A percentile compares a stretch with the other conserved stretches of the same genome.
phyloP scores from a whole-genome alignment of 345 rosid species.

The Populus ilicifolia region DNA sequence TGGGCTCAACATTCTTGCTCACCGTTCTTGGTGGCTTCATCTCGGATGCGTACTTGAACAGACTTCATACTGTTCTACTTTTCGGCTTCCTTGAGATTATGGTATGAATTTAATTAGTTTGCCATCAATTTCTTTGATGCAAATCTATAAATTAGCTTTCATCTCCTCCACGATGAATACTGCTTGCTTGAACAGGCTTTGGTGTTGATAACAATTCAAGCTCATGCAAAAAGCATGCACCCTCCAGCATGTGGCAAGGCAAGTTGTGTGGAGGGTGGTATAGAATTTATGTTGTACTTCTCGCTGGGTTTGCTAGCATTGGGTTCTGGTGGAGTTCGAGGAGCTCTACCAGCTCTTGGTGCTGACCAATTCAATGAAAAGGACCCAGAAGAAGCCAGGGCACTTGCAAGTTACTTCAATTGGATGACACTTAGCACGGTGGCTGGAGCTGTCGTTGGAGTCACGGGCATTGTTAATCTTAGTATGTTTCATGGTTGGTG shows the following conservation, averaged over 20 bases:
- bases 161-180: too few species aligned
- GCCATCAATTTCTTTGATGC: too few species aligned
- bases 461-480: slow-evolving; percentile 44
- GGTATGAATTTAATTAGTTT: slow-evolving; percentile 16
- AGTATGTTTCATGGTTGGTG: slow-evolving; percentile 37
- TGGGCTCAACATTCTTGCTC: slow-evolving; percentile 57
- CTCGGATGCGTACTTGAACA: slow-evolving; percentile 45
- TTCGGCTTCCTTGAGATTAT: slow-evolving; percentile 42
- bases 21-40: slow-evolving; percentile 53
- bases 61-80: slow-evolving; percentile 32
- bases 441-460: slow-evolving; percentile 42
- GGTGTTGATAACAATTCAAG: slow-evolving; percentile 51
- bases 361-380: slow-evolving; percentile 51
- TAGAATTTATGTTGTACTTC: slow-evolving; percentile 33
- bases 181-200: slow-evolving; percentile 27
- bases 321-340: slow-evolving; percentile 42
- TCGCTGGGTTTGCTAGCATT: slow-evolving; percentile 38
- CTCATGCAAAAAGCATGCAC: slow-evolving; percentile 34
- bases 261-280: slow-evolving; percentile 37
- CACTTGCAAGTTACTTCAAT: slow-evolving; percentile 47
- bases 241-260: slow-evolving; percentile 30
- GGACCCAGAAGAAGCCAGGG: slow-evolving; percentile 38
- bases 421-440: slow-evolving; percentile 28
- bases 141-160: too few species aligned
- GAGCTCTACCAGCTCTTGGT: slow-evolving; percentile 46